phyloP scores from a whole-genome alignment of 1,284 basidiomycete species.

The Cryptococcus maquisensis region DNA sequence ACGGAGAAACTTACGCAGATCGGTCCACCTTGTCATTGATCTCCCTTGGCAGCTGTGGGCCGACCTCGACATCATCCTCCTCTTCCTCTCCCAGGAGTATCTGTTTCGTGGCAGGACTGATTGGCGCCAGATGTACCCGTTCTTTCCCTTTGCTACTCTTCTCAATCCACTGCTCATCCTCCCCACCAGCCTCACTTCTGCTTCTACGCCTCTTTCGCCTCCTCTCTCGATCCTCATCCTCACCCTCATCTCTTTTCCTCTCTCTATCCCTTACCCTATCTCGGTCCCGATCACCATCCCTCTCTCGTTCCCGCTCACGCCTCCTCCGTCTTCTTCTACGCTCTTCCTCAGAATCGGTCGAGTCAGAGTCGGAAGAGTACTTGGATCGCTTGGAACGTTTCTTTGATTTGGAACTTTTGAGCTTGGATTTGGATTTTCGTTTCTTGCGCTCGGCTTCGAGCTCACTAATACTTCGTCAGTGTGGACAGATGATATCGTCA shows the following conservation, averaged over 20 bases:
- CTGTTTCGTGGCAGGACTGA: conserved; percentile 11
- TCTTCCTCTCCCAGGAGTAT: conserved; percentile 11
- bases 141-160: conserved; percentile 18
- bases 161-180: conserved; percentile 50
- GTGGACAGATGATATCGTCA: too few relatives aligned
- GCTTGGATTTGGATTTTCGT: conserved; percentile 18
- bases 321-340: conserved; percentile 22
- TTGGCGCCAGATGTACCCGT: conserved; percentile 1
- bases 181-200: conserved; percentile 28
- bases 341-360: conserved; percentile 57
- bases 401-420: conserved; percentile 17
- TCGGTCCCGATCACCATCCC: conserved; percentile 10
- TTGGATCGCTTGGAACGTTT: conserved; percentile 46
- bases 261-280: conserved; percentile 1
- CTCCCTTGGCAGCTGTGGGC: conserved; percentile 51
- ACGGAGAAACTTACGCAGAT: conserved; percentile 51
- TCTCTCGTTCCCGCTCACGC: conserved; percentile 14
- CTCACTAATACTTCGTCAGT: conserved; percentile 15
- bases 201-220: conserved; percentile 12
- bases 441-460: conserved; percentile 25
- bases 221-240: conserved; percentile 46
- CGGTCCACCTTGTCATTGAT: conserved; percentile 58
- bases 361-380: conserved; percentile 55
- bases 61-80: conserved; percentile 65
- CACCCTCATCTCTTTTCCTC: conserved; percentile 41